Evolutionary conservation across 768 basidiomycete genomes (phyloP).

Genomic region (Mycena latifolia): DNA sequence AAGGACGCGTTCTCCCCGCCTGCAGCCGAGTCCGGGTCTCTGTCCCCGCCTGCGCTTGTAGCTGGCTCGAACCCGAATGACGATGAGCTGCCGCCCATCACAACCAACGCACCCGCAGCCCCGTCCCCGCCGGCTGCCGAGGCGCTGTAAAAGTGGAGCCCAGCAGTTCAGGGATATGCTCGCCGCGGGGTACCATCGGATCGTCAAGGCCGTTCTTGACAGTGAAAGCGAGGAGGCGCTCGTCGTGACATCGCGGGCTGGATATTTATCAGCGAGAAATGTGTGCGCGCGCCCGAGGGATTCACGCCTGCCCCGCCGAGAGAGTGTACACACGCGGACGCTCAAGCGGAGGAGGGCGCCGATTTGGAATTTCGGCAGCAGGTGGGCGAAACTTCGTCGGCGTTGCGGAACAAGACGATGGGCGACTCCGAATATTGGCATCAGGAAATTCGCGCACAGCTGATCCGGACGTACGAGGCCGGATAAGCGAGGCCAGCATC

Average conservation of each 20-base stretch:
- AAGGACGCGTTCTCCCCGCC: no score
- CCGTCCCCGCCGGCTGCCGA: no score
- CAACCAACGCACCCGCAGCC: no score
- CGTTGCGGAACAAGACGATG: constrained; percentile 3
- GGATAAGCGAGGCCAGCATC: no score
- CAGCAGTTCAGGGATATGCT: not conserved
- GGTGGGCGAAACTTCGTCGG: not conserved
- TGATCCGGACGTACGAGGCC: no score
- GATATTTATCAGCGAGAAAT: constrained; percentile 1
- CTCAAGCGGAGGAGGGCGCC: not conserved
- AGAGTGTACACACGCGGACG: constrained; percentile 5
- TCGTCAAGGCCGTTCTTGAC: constrained; percentile 13
- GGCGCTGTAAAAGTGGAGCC: not conserved
- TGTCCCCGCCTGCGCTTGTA: no score
- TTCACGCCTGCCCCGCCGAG: not conserved
- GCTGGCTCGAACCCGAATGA: no score
- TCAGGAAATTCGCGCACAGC: no score
- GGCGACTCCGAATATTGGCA: constrained; percentile 12
- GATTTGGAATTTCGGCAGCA: constrained; percentile 2
- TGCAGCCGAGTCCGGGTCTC: no score
- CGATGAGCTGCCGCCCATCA: no score
- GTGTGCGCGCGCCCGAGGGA: not conserved
- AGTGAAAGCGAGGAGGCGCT: not conserved
- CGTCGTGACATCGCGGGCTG: constrained; percentile 10
- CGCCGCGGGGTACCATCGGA: not conserved